Evolutionary conservation across 495 filamentous ascomycete genomes (phyloP).

Genomic region (Hypoxylon subgilvum): DNA sequence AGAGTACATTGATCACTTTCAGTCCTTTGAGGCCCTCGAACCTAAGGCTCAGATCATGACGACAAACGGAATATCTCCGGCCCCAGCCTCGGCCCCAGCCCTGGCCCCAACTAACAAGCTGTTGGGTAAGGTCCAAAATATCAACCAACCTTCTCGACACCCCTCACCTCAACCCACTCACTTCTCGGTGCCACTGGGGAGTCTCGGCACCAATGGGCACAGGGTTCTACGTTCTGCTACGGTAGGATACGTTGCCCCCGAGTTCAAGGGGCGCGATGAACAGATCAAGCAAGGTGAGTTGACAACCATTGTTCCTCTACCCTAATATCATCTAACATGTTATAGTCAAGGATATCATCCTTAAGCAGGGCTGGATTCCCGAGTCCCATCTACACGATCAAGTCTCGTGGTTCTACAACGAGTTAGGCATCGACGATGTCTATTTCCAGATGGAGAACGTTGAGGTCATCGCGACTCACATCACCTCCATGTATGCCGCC

Average conservation of each 20-base stretch:
- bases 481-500: conserved; percentile 94
- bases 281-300: conserved; percentile 87
- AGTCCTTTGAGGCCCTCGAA: conserved; percentile 38
- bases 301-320: background rate
- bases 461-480: conserved; percentile 87
- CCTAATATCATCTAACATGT: conserved; percentile 28
- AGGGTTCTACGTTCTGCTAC: conserved; percentile 82
- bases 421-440: conserved; percentile 96
- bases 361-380: conserved; percentile 76
- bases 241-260: conserved; percentile 93
- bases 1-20: conserved; percentile 44
- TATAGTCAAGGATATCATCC: conserved; percentile 52
- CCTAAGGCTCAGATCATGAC: conserved; percentile 35
- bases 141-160: conserved; percentile 47
- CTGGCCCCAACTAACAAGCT: conserved; percentile 43
- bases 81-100: conserved; percentile 11
- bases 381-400: conserved; percentile 80
- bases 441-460: conserved; percentile 94
- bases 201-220: conserved; percentile 59
- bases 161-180: conserved; percentile 94
- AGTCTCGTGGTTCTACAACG: conserved; percentile 95
- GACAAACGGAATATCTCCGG: conserved; percentile 25
- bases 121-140: conserved; percentile 44
- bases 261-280: conserved; percentile 90
- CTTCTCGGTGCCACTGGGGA: conserved; percentile 72